Conservation (phyloP, 139 green algal species). For the Chlamydomonas asymmetrica region DNA sequence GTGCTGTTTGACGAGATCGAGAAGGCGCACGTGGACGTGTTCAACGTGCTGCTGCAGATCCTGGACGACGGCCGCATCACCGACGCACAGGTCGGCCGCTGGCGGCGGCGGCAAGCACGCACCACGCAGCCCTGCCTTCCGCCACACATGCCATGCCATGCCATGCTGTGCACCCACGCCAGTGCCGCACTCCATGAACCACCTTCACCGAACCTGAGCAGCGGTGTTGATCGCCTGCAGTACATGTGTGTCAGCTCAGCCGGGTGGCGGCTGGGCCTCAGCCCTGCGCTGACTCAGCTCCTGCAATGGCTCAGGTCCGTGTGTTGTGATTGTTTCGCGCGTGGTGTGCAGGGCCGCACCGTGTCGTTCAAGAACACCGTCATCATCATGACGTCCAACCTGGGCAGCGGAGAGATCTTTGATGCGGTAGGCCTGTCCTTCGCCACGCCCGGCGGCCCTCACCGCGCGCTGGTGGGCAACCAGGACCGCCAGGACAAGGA, state of each 20-base stretch:
- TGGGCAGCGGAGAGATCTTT: conserved; percentile 82
- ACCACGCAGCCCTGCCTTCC: no score
- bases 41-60: conserved; percentile 92
- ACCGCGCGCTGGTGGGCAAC: no score
- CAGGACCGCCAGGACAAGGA: no score
- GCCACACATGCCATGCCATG: not conserved
- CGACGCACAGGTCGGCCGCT: conserved; percentile 63
- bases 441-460: not conserved
- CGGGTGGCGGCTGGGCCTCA: no score
- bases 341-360: conserved; percentile 70
- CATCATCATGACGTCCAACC: conserved; percentile 98
- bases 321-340: no score
- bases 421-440: not conserved
- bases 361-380: conserved; percentile 97
- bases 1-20: conserved; percentile 98
- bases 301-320: not conserved
- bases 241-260: no score
- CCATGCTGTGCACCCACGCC: not conserved
- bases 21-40: conserved; percentile 99
- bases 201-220: not conserved
- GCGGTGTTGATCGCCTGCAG: not conserved
- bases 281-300: no score
- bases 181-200: not conserved
- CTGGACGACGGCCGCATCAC: conserved; percentile 95
- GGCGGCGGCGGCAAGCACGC: not conserved